Base-by-base conservation (phyloP, 2,329 filamentous ascomycete species). In the Nemania sp. region DNA sequence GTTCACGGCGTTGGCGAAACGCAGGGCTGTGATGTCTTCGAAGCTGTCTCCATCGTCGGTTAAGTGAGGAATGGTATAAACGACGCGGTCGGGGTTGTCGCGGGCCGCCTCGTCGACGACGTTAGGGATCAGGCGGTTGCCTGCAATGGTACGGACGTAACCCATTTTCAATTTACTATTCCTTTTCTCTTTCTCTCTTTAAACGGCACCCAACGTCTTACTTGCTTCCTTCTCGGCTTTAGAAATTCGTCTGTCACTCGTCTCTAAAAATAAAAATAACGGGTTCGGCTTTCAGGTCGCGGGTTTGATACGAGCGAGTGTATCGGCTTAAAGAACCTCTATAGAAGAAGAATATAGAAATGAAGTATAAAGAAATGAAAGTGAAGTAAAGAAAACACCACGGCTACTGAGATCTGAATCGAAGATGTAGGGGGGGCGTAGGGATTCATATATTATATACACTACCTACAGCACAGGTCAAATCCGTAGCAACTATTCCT, bases 1-100 rank as follows among this genome's bases (percentile, higher is more conserved):
- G 56, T 73, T 73, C 29, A 73, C 65, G 32, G 70, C 72, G 62
- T 73, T 73, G 62, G 72, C 70, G 66, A 73, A 73, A 20, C 67
- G 69, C 18, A 69, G 55, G 20, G 72, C 72, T 5, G 72, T 70
- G 41, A 73, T 66, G 32, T 73, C 69, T 56, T 72, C 72, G 62
- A 73, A 73, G 52, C 67, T 69, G 60, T 73, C 72, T 45, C 70
- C 70, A 10, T 66, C 8, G 55, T 73, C 72, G 63, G 63, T 69
- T 59, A 73, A 64, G 60, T 73, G 72, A 1, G 72, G 72, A 26
- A 73, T 69, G 18, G 72, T 73, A 58, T 73, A 73, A 27, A 73
- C 72, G 38, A 72, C 66, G 24, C 58, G 72, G 43, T 73, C 67
- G 26, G 72, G 72, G 27, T 59, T 64, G 24, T 71, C 70, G 35